Conservation (phyloP, 2,329 filamentous ascomycete species). For the Cyphellophora attinorum region DNA sequence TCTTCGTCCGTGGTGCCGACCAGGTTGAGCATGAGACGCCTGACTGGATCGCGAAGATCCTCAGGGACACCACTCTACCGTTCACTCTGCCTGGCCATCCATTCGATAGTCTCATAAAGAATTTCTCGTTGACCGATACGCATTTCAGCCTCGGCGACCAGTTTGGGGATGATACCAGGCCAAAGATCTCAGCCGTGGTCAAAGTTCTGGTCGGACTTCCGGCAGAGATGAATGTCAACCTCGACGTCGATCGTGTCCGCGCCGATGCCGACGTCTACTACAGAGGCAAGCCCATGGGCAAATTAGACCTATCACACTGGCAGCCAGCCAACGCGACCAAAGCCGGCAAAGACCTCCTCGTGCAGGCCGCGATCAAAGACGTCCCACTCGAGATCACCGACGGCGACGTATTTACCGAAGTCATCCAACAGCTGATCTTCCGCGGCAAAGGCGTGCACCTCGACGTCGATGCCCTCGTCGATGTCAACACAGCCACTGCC, state of each 20-base stretch:
- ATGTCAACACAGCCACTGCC: slow-evolving; percentile 71
- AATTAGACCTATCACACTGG: slow-evolving; percentile 72
- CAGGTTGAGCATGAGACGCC: slow-evolving; percentile 60
- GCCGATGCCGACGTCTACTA: slow-evolving; percentile 77
- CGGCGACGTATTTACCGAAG: slow-evolving; percentile 64
- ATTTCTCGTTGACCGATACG: slow-evolving; percentile 77
- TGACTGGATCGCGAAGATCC: slow-evolving; percentile 69
- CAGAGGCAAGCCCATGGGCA: slow-evolving; percentile 65
- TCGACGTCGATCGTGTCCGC: slow-evolving; percentile 67
- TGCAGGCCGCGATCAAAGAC: slow-evolving; percentile 66
- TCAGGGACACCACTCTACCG: slow-evolving; percentile 73
- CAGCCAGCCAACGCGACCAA: slow-evolving; percentile 74
- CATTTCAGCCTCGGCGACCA: slow-evolving; percentile 79
- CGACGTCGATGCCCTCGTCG: slow-evolving; percentile 67
- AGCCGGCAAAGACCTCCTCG: slow-evolving; percentile 54
- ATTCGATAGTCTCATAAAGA: slow-evolving; percentile 74
- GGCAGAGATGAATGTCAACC: slow-evolving; percentile 73
- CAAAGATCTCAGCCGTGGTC: slow-evolving; percentile 74
- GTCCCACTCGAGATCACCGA: slow-evolving; percentile 78
- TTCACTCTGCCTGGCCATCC: slow-evolving; percentile 73
- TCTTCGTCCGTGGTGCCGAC: slow-evolving; percentile 74
- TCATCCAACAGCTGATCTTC: slow-evolving; percentile 74
- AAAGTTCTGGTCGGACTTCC: slow-evolving; percentile 70
- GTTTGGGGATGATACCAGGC: slow-evolving; percentile 63
- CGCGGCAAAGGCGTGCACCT: slow-evolving; percentile 60